Percentiles rank a stretch among this genome's conserved stretches.
Evolutionary conservation across 2,329 filamentous ascomycete species (phyloP).

Genomic region (Colletotrichum sp.): DNA sequence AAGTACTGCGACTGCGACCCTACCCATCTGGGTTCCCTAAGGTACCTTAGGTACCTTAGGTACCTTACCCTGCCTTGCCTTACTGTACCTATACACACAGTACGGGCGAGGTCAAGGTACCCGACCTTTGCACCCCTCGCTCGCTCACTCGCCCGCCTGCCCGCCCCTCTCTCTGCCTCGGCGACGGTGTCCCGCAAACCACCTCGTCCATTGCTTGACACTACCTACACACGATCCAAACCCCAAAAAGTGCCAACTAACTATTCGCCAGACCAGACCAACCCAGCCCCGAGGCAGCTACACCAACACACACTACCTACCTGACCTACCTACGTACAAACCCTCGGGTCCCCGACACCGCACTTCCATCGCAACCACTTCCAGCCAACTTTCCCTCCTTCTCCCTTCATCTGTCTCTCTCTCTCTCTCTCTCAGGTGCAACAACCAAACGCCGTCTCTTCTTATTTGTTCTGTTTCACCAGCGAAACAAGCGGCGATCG

Average conservation of each 20-base stretch:
- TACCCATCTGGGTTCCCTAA: not conserved
- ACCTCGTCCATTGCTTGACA: slow-evolving; percentile 10
- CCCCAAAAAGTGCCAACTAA: slow-evolving; percentile 9
- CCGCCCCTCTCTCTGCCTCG: not conserved
- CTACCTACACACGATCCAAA: not conserved
- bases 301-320: not conserved
- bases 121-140: not conserved
- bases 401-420: not conserved
- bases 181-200: slow-evolving; percentile 13
- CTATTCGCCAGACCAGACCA: slow-evolving; percentile 17
- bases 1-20: not conserved
- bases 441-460: not conserved
- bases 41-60: not conserved
- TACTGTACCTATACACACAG: not conserved
- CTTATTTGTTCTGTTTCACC: not conserved
- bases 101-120: not conserved
- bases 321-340: not conserved
- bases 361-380: slow-evolving; percentile 6
- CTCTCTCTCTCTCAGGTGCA: not conserved
- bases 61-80: not conserved
- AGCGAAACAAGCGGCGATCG: not conserved
- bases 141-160: not conserved
- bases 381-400: slow-evolving; percentile 5
- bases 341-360: slow-evolving; percentile 13
- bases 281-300: slow-evolving; percentile 12